Percentiles rank a stretch among this genome's conserved stretches.
Evolutionary conservation across 768 basidiomycete genomes (phyloP).

Genomic region (Tulasnella sp.): DNA sequence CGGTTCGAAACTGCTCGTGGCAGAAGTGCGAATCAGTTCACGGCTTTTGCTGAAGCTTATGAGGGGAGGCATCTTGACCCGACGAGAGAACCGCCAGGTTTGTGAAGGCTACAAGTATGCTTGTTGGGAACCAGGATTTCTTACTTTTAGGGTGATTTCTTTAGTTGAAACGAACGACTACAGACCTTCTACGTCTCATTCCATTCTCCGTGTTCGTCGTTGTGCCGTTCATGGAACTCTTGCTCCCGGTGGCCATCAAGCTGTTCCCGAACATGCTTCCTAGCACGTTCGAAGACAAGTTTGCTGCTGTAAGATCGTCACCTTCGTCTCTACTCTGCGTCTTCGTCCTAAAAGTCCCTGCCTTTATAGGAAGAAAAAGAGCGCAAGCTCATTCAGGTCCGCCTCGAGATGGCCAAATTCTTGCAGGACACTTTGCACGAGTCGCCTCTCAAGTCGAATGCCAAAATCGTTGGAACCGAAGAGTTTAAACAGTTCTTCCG

Average conservation of each 20-base stretch:
- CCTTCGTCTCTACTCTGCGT: not conserved
- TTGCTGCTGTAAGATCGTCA: conserved; percentile 58
- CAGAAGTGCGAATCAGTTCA: conserved; percentile 84
- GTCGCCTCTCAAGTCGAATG: conserved; percentile 84
- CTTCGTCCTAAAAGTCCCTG: not conserved
- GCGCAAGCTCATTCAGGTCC: conserved; percentile 86
- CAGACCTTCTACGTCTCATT: conserved; percentile 84
- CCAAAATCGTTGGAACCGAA: conserved; percentile 87
- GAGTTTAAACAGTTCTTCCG: conserved; percentile 99
- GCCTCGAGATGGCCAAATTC: conserved; percentile 99
- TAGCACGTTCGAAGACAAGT: conserved; percentile 96
- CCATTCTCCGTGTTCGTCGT: conserved; percentile 93
- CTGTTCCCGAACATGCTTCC: conserved; percentile 99
- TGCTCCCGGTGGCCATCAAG: conserved; percentile 92
- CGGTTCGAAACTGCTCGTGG: conserved; percentile 85
- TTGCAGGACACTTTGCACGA: conserved; percentile 95
- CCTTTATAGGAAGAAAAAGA: conserved; percentile 82
- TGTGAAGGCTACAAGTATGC: conserved; percentile 21
- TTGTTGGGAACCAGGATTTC: not conserved
- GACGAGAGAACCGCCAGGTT: conserved; percentile 90
- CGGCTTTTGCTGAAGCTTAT: conserved; percentile 88
- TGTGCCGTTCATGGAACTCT: conserved; percentile 97
- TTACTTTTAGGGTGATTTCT: not conserved
- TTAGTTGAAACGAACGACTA: conserved; percentile 86
- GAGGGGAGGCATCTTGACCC: conserved; percentile 82